A percentile compares a stretch with the other conserved stretches of the same genome.
These are phyloP conservation scores for Leersia perrieri DNA, from an alignment of 176 grass and related monocot species.

Conservation along the genomic window DNA sequence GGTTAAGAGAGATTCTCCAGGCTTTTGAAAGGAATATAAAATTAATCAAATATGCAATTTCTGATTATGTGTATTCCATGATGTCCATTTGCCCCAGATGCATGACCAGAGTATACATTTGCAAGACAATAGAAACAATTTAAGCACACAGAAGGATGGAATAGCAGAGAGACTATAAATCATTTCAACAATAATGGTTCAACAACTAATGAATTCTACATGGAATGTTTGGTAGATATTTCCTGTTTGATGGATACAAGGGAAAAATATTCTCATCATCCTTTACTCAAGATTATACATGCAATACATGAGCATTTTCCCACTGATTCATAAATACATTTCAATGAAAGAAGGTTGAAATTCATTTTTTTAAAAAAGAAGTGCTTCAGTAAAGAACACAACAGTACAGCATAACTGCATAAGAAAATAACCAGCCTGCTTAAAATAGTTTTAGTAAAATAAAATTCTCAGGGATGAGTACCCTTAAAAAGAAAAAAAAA, in stretches of 20 bases:
- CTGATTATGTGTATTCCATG: not conserved
- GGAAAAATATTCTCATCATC: not conserved
- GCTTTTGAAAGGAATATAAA: constrained; percentile 8
- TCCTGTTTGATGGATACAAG: not conserved
- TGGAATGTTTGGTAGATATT: not conserved
- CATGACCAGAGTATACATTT: not conserved
- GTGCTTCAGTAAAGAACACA: not conserved
- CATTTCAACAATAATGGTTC: not conserved
- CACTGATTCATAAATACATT: not conserved
- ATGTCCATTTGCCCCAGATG: not conserved
- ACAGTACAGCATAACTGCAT: not conserved
- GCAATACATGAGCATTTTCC: not conserved
- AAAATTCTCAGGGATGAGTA: not conserved
- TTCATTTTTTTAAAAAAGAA: not conserved
- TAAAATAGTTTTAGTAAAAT: not conserved
- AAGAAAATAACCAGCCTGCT: not conserved
- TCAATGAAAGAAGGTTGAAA: not conserved
- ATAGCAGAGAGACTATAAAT: not conserved
- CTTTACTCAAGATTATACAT: not conserved
- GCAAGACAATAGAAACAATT: not conserved
- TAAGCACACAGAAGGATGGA: not conserved
- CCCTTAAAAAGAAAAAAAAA: not conserved
- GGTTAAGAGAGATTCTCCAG: constrained; percentile 11
- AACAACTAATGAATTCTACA: not conserved
- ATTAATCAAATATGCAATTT: not conserved